phyloP scores from a whole-genome alignment of 352 stramenopile species.

The Pythium aristosporum region DNA sequence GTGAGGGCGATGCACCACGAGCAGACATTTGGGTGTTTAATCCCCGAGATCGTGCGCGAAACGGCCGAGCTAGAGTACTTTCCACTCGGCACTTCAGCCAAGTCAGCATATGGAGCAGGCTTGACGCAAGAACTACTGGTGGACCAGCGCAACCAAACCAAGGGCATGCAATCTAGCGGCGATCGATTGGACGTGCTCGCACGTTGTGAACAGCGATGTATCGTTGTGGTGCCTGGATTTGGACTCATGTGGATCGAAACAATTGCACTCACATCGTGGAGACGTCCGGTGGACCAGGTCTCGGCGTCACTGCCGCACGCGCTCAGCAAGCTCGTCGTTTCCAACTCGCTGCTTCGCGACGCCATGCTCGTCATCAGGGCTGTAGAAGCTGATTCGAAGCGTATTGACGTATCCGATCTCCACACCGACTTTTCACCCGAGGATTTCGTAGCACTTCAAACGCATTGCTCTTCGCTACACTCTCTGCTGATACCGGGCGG shows the following conservation, averaged over 20 bases:
- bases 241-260: not conserved
- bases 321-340: not conserved
- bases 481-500: too few relatives aligned
- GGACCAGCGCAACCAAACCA: not conserved
- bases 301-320: not conserved
- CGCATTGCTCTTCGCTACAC: too few relatives aligned
- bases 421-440: too few relatives aligned
- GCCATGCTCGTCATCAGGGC: too few relatives aligned
- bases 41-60: not conserved
- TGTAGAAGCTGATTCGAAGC: too few relatives aligned
- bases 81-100: not conserved
- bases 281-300: not conserved
- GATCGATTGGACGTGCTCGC: not conserved
- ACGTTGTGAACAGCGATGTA: not conserved
- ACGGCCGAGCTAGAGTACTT: not conserved
- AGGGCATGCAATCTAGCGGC: not conserved
- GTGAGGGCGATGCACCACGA: not conserved
- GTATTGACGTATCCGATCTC: not conserved
- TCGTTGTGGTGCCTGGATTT: not conserved
- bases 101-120: not conserved
- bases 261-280: not conserved
- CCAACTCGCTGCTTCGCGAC: not conserved
- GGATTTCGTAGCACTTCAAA: too few relatives aligned
- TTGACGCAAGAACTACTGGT: constrained; percentile 1
- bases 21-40: not conserved